Conservation (phyloP, 169 alveolate genomes). For the Plasmodium gonderi region DNA sequence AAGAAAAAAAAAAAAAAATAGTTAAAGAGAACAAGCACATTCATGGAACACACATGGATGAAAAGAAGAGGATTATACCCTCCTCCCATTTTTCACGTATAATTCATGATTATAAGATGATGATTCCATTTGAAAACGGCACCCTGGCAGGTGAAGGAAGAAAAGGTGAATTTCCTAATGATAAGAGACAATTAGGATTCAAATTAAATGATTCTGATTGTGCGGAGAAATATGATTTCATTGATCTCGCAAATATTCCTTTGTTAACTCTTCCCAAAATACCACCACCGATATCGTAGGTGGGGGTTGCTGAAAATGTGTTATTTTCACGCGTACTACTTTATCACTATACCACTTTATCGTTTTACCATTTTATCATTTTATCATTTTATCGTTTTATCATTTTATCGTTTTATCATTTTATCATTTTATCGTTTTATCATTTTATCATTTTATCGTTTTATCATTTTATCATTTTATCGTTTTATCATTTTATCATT, state of each 20-base stretch:
- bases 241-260: conserved; percentile 43
- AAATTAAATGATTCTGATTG: not conserved
- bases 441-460: too few species aligned
- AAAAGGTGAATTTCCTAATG: not conserved
- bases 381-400: too few species aligned
- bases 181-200: not conserved
- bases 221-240: not conserved
- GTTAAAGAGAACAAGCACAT: not conserved
- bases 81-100: too few species aligned
- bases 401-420: too few species aligned
- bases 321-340: too few species aligned
- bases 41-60: not conserved
- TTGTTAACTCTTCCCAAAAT: conserved; percentile 41
- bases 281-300: conserved; percentile 66
- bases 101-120: not conserved
- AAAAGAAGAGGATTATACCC: too few species aligned
- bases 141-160: not conserved
- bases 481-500: too few species aligned
- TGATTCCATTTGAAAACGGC: not conserved
- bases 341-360: too few species aligned
- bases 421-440: too few species aligned
- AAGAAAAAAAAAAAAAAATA: not conserved
- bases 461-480: too few species aligned
- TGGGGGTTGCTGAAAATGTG: not conserved
- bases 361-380: too few species aligned